Percentiles rank a stretch among this genome's conserved stretches.
Conservation (phyloP, 345 rosid species). For the Populus nigra region DNA sequence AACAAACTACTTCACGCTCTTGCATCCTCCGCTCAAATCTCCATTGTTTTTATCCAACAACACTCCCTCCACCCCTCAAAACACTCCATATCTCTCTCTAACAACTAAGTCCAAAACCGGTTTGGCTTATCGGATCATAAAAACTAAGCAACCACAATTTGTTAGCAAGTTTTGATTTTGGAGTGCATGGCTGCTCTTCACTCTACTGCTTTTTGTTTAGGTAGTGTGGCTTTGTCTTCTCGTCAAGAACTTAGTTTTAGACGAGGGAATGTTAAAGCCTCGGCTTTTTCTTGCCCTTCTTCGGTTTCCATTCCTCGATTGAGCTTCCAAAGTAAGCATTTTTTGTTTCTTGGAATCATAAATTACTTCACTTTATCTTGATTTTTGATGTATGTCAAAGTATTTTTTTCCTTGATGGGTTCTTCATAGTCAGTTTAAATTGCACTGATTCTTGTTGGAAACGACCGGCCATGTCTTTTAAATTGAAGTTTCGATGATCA, state of each 20-base stretch:
- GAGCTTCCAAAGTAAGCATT: conserved; percentile 23
- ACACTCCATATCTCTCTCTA: not conserved
- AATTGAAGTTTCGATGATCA: not conserved
- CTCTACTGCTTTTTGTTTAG: conserved; percentile 22
- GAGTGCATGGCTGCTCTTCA: conserved; percentile 47
- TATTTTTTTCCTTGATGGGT: not conserved
- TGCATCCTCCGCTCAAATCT: not conserved
- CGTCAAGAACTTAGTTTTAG: conserved; percentile 14
- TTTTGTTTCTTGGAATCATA: not conserved
- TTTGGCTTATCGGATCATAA: not conserved
- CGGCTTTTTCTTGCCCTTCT: conserved; percentile 15
- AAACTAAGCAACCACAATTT: not conserved
- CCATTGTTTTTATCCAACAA: not conserved
- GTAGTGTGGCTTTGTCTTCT: conserved; percentile 19
- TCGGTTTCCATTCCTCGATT: conserved; percentile 21
- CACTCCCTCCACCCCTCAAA: not conserved
- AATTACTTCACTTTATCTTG: not conserved
- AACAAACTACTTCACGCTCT: not conserved
- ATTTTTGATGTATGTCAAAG: not conserved
- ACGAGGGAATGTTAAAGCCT: conserved; percentile 19
- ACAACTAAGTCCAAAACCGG: not conserved
- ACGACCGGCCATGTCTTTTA: not conserved
- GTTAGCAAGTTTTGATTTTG: not conserved
- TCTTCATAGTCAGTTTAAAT: not conserved
- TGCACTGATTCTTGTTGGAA: not conserved